Evolutionary conservation across 2,329 filamentous ascomycete species (phyloP), one percentile per base, ranked within the genome.

Genomic region (Rhytidhysteron rufulum): DNA sequence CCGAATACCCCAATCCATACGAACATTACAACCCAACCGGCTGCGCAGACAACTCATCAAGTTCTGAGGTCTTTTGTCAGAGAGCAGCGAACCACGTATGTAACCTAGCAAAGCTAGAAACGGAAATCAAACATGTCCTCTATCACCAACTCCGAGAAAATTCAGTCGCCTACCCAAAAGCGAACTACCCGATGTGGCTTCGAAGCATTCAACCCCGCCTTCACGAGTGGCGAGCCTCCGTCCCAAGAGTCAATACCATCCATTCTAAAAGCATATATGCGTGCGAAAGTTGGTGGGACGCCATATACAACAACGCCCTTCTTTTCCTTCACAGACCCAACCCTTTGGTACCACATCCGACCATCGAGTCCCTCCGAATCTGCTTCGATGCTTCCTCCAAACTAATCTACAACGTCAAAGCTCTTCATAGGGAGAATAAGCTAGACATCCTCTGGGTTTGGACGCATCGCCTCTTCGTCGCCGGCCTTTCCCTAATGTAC

Each of bases 101-200:
- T 33, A 41, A 25, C 19, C 42, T 63, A 21, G 48, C 53, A 13
- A 54, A 56, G 37, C 54, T 65, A 5, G 55, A 63, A 41, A 63
- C 62, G 7, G 60, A 65, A 38, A 62, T 65, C 34, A 63, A 54
- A 31, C 59, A 63, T 34, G 58, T 65, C 18, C 52, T 57, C 5
- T 54, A 64, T 34, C 51, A 47, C 34, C 58, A 57, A 37, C 41
- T 47, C 9, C 53, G 54, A 48, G 37, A 47, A 16, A 42, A 38
- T 16, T 57, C 44, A 24, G 19, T 60, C 9, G 60, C 60, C 9
- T 60, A 57, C 37, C 60, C 59, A 3, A 47, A 49, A 20, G 48
- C 58, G 13, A 50, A 57, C 43, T 60, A 53, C 37, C 33, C 48
- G 10, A 34, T 45, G 8, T 63, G 59, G 59, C 31, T 58, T 20